Percentiles rank a stretch among this genome's conserved stretches.
Evolutionary conservation across 495 filamentous ascomycete species (phyloP).

Genomic region (Xylaria nigripes): DNA sequence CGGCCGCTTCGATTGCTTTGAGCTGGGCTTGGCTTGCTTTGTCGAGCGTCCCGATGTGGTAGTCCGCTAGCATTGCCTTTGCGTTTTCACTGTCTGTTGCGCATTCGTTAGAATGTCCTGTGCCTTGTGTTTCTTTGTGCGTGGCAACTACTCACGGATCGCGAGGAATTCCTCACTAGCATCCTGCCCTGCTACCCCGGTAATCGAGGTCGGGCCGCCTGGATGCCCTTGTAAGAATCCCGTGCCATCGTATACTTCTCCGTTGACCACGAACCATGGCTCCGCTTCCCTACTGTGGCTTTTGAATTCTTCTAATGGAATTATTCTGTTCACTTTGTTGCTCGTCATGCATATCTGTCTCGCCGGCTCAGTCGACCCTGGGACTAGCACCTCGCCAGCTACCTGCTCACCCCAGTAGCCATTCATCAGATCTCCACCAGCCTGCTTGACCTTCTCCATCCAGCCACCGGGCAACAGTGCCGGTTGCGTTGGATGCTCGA

Average conservation of each 20-base stretch:
- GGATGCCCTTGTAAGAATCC: conserved; percentile 78
- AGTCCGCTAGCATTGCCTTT: conserved; percentile 81
- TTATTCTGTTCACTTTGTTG: conserved; percentile 50
- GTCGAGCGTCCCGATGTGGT: conserved; percentile 77
- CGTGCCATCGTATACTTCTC: conserved; percentile 89
- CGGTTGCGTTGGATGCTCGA: conserved; percentile 89
- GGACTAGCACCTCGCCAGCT: conserved; percentile 45
- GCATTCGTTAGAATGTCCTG: not conserved
- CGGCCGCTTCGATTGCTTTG: conserved; percentile 14
- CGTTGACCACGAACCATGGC: conserved; percentile 90
- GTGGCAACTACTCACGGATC: conserved; percentile 61
- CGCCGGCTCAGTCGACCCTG: conserved; percentile 31
- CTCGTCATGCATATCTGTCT: conserved; percentile 77
- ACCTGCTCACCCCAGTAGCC: conserved; percentile 79
- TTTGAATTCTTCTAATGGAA: conserved; percentile 66
- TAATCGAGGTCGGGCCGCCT: conserved; percentile 82
- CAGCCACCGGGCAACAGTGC: conserved; percentile 73
- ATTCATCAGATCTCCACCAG: conserved; percentile 72
- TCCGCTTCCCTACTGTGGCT: conserved; percentile 56
- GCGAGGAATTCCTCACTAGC: conserved; percentile 90
- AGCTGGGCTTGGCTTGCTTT: conserved; percentile 49
- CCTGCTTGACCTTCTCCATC: conserved; percentile 94
- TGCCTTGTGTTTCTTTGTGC: not conserved
- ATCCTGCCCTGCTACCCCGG: conserved; percentile 74
- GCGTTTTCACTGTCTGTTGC: conserved; percentile 77